Base-by-base conservation (phyloP, 2,329 filamentous ascomycete genomes). In the Claviceps africana region DNA sequence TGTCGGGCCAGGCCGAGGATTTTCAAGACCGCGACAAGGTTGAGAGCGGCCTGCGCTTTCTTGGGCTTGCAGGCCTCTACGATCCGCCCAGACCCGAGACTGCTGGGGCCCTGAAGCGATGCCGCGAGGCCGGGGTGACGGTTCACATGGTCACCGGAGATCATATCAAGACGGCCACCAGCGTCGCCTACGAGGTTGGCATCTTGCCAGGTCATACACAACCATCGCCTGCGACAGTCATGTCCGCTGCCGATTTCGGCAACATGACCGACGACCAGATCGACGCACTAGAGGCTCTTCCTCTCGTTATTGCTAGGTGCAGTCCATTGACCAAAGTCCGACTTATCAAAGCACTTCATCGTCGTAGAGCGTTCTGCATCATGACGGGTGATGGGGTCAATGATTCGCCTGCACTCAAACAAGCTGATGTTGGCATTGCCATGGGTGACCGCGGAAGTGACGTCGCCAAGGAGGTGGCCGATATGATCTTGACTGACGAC, bases 401-500 rank as follows among this genome's bases (percentile, higher is more conserved):
- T 62, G 84, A 88, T 64, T 83, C 81, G 15, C 84, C 84, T 1
- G 83, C 83, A 1, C 72, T 88, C 28, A 85, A 85, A 63, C 77
- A 82, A 58, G 81, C 84, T 5, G 83, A 88, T 60, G 83, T 88
- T 17, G 84, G 84, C 60, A 87, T 88, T 57, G 83, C 83, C 56
- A 88, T 87, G 83, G 83, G 83, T 47, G 71, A 80, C 56, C 74
- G 81, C 43, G 84, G 84, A 17, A 84, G 79, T 45, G 84, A 87
- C 61, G 83, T 88, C 10, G 83, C 84, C 56, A 87, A 86, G 61
- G 83, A 93, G 67, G 88, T 88, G 2, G 85, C 86, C 1, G 88
- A 94, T 62, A 93, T 95, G 76, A 86, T 94, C 37, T 72, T 95
- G 42, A 89, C 86, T 0, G 87, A 93, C 62, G 88, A 93, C 66